Percentiles rank a stretch among this genome's conserved stretches.
Conservation (phyloP, 176 grass and related monocot genomes). For the Zoysia pacifica region DNA sequence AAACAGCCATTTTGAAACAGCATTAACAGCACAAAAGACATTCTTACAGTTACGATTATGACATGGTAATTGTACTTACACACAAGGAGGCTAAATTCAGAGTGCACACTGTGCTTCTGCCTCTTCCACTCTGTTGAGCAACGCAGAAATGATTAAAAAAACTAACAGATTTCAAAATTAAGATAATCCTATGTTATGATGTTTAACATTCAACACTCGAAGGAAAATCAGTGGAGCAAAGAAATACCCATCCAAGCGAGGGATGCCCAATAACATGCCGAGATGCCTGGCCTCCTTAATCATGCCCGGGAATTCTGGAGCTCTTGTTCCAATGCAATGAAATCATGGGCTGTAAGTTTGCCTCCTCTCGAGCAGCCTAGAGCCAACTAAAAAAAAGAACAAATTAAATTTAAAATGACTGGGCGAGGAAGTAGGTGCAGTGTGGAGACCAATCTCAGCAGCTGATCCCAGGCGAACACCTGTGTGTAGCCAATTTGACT, state of each 20-base stretch:
- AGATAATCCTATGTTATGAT: neutral
- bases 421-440: neutral
- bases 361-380: conserved; percentile 52
- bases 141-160: neutral
- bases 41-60: neutral
- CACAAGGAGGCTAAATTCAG: conserved; percentile 74
- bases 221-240: neutral
- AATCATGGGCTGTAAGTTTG: conserved; percentile 51
- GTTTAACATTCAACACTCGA: neutral
- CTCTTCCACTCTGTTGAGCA: conserved; percentile 76
- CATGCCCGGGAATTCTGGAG: conserved; percentile 85
- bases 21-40: conserved; percentile 26
- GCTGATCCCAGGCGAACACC: conserved; percentile 51
- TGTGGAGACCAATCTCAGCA: conserved; percentile 14
- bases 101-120: conserved; percentile 90
- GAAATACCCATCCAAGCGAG: conserved; percentile 78
- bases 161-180: neutral
- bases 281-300: conserved; percentile 90
- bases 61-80: conserved; percentile 51
- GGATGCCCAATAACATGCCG: conserved; percentile 73
- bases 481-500: conserved; percentile 79
- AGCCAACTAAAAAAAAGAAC: conserved; percentile 2
- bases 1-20: conserved; percentile 63
- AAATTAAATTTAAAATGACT: neutral
- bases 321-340: conserved; percentile 78